These are phyloP conservation scores for Kwoniella europaea DNA, from an alignment of 768 basidiomycete genomes.

Conservation along the genomic window DNA sequence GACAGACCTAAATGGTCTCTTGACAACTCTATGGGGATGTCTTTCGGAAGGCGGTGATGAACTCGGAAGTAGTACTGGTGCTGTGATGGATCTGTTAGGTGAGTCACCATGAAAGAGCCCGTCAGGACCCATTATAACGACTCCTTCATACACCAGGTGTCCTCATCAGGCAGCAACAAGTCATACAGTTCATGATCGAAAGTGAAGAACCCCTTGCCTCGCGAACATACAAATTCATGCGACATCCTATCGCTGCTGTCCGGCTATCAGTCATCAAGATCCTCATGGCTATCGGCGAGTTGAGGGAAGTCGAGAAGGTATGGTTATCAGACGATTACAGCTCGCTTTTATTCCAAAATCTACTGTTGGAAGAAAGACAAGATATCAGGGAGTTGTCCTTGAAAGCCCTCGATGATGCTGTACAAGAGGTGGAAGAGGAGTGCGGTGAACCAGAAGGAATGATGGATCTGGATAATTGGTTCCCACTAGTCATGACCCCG, in stretches of 20 bases:
- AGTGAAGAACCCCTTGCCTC: conserved; percentile 61
- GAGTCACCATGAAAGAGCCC: conserved; percentile 25
- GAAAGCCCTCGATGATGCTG: conserved; percentile 73
- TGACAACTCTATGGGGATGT: conserved; percentile 88
- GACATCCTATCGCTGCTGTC: conserved; percentile 92
- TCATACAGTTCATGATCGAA: conserved; percentile 71
- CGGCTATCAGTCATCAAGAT: conserved; percentile 91
- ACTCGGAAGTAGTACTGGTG: conserved; percentile 90
- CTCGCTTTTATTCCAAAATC: conserved; percentile 87
- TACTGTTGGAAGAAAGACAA: conserved; percentile 83
- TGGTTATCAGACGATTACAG: conserved; percentile 82
- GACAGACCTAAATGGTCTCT: conserved; percentile 71
- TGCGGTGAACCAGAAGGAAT: conserved; percentile 32
- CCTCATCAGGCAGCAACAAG: conserved; percentile 76
- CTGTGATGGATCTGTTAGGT: conserved; percentile 98
- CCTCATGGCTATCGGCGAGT: conserved; percentile 80
- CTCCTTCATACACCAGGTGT: conserved; percentile 67
- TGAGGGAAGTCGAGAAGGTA: conserved; percentile 69
- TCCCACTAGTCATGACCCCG: conserved; percentile 84
- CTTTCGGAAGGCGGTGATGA: conserved; percentile 94
- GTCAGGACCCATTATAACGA: conserved; percentile 1
- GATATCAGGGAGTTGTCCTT: conserved; percentile 81
- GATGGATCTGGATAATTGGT: conserved; percentile 68
- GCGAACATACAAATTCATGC: conserved; percentile 92
- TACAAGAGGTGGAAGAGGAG: conserved; percentile 64